These are phyloP conservation scores for Gymnopilus dilepis DNA, from an alignment of 768 basidiomycete species.

Conservation along the genomic window DNA sequence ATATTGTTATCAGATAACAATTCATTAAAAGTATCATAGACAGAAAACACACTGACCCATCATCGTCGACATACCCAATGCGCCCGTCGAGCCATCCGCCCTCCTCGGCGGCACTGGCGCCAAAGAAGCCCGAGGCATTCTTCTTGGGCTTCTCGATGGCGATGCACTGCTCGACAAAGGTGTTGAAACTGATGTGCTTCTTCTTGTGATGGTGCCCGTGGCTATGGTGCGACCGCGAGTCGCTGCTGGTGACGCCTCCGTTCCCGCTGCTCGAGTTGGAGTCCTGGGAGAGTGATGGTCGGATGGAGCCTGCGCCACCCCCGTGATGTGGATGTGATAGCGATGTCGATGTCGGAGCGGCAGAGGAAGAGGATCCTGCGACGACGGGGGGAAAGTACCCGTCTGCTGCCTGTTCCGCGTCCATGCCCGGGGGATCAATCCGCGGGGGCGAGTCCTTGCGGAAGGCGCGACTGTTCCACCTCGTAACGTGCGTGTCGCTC, in stretches of 20 bases:
- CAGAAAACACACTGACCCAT: constrained; percentile 46
- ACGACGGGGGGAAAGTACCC: constrained; percentile 16
- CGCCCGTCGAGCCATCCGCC: constrained; percentile 29
- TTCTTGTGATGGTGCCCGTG: constrained; percentile 49
- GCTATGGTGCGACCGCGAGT: constrained; percentile 25
- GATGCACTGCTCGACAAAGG: constrained; percentile 96
- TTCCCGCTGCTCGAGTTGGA: constrained; percentile 36
- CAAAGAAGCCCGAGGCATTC: constrained; percentile 36
- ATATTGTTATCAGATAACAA: constrained; percentile 17
- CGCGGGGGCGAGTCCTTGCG: constrained; percentile 78
- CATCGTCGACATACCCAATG: constrained; percentile 56
- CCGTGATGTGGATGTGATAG: constrained; percentile 17
- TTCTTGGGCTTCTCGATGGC: constrained; percentile 80
- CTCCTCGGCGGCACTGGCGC: constrained; percentile 22
- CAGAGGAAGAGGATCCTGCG: constrained; percentile 29
- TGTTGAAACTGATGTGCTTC: constrained; percentile 96
- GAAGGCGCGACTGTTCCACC: constrained; percentile 54
- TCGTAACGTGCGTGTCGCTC: constrained; percentile 84
- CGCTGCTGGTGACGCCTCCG: constrained; percentile 27
- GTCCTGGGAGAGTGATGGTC: constrained; percentile 38
- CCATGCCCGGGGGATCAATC: constrained; percentile 45
- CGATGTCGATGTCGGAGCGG: constrained; percentile 23
- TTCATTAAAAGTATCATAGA: constrained; percentile 7
- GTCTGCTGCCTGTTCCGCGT: constrained; percentile 7
- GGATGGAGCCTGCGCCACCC: constrained; percentile 29